A percentile compares a stretch with the other conserved stretches of the same genome.
Conservation (phyloP, 768 basidiomycete species). For the Auriscalpium microsporum region DNA sequence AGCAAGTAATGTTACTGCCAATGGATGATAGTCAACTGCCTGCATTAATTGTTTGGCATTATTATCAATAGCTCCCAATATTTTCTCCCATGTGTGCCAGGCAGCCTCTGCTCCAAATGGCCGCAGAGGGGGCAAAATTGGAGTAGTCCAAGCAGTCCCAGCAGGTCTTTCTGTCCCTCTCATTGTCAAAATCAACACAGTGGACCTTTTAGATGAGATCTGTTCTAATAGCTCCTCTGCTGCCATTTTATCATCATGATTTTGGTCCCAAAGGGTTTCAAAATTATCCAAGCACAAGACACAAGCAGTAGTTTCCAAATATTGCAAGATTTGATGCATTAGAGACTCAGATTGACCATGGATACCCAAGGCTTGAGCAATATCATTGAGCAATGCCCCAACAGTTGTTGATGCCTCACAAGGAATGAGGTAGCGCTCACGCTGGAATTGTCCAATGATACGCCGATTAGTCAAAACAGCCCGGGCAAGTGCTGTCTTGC, state of each 20-base stretch:
- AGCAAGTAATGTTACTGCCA: neutral
- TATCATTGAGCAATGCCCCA: neutral
- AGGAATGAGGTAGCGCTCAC: neutral
- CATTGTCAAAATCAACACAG: neutral
- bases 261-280: neutral
- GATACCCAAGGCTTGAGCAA: neutral
- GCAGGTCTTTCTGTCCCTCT: neutral
- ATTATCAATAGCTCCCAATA: neutral
- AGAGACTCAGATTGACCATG: neutral
- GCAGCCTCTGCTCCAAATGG: neutral
- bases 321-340: neutral
- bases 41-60: neutral
- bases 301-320: neutral
- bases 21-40: neutral
- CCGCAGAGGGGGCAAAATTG: neutral
- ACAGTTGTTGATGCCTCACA: neutral
- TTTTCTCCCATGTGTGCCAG: neutral
- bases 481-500: neutral
- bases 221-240: neutral
- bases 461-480: neutral
- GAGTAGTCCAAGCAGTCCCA: neutral
- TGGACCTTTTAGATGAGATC: neutral
- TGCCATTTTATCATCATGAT: neutral
- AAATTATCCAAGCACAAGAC: neutral
- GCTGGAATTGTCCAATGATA: neutral